A percentile compares a stretch with the other conserved stretches of the same genome.
Evolutionary conservation across 2,329 filamentous ascomycete genomes (phyloP).

Genomic region (Aspergillus sojae): DNA sequence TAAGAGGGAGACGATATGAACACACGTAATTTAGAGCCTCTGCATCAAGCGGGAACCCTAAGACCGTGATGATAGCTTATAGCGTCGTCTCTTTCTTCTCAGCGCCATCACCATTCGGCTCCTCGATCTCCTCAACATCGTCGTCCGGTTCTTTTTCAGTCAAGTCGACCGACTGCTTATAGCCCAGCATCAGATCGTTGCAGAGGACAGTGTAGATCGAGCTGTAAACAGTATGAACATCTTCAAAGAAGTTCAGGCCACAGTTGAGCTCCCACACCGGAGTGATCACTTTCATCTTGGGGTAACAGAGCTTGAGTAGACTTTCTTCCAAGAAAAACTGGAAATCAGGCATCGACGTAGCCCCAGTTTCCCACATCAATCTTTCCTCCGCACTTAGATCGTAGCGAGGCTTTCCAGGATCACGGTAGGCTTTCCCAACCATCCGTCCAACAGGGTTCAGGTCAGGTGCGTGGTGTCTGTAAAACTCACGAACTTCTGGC

Average conservation of each 20-base stretch:
- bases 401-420: conserved; percentile 43
- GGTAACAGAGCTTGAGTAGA: conserved; percentile 58
- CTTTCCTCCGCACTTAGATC: conserved; percentile 41
- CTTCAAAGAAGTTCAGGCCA: conserved; percentile 67
- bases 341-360: conserved; percentile 35
- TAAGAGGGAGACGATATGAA: neutral
- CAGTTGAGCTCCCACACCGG: conserved; percentile 60
- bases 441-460: conserved; percentile 58
- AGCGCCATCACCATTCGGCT: conserved; percentile 13
- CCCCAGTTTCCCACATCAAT: conserved; percentile 25
- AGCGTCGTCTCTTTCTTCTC: neutral
- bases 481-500: conserved; percentile 51
- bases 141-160: conserved; percentile 6
- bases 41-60: neutral
- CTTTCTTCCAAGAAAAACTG: conserved; percentile 71
- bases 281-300: conserved; percentile 66
- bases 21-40: neutral
- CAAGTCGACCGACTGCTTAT: conserved; percentile 57
- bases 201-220: conserved; percentile 67
- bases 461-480: conserved; percentile 44
- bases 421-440: conserved; percentile 53
- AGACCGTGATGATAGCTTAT: neutral
- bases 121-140: conserved; percentile 15
- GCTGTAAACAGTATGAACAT: conserved; percentile 57
- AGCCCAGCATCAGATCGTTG: conserved; percentile 70